A percentile compares a stretch with the other conserved stretches of the same genome.
Evolutionary conservation across 495 filamentous ascomycete genomes (phyloP).

Genomic region (Friedmanniomyces simplex): DNA sequence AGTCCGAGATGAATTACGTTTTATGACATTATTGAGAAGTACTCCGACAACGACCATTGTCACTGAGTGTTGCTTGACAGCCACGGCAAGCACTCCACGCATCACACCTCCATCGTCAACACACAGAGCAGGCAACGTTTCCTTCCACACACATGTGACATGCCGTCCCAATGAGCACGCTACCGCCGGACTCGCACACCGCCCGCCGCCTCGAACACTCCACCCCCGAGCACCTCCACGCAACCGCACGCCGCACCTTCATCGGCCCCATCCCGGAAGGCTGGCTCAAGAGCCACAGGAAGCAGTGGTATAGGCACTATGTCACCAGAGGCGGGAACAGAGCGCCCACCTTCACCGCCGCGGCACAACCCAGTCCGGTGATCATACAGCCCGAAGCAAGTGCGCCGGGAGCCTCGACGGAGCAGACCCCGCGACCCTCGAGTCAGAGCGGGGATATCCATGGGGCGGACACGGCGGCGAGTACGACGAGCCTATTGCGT

Average conservation of each 20-base stretch:
- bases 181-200: constrained; percentile 27
- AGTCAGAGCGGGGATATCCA: constrained; percentile 13
- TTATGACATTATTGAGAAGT: no score
- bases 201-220: constrained; percentile 38
- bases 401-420: constrained; percentile 25
- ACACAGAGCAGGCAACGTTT: no score
- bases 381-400: neutral
- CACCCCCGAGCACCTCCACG: constrained; percentile 50
- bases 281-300: constrained; percentile 56
- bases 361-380: neutral
- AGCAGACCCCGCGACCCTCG: constrained; percentile 26
- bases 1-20: no score
- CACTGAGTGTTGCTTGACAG: no score
- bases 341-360: constrained; percentile 13
- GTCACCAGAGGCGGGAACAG: constrained; percentile 37
- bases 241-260: constrained; percentile 54
- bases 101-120: no score
- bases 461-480: neutral
- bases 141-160: no score
- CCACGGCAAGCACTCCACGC: no score
- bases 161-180: neutral
- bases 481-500: constrained; percentile 18
- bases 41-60: no score
- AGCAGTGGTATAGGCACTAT: constrained; percentile 50
- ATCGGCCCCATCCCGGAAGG: constrained; percentile 60